Evolutionary conservation across 257 asterid species (phyloP).

Genomic region (Solanum verrucosum): DNA sequence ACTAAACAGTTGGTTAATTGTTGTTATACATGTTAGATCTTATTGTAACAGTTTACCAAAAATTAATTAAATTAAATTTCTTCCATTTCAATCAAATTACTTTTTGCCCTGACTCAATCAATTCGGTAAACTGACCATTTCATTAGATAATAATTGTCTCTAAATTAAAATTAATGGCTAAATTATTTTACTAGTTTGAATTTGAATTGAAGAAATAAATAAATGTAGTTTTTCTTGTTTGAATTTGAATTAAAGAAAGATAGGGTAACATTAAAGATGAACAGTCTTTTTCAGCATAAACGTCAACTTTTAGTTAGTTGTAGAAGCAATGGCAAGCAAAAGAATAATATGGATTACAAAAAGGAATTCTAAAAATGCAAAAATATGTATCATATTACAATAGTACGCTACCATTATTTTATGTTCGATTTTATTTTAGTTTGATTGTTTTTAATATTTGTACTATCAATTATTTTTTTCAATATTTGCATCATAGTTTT

Average conservation of each 20-base stretch:
- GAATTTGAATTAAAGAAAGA: not conserved
- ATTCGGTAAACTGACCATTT: not conserved
- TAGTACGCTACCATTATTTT: not conserved
- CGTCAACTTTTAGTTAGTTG: not conserved
- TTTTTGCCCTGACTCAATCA: not conserved
- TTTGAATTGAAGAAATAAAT: not conserved
- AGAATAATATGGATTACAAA: not conserved
- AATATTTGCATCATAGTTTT: not conserved
- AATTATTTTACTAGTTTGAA: not conserved
- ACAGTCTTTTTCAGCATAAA: not conserved
- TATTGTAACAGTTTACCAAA: not conserved
- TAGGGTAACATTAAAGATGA: not conserved
- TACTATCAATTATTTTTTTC: not conserved
- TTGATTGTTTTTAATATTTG: not conserved
- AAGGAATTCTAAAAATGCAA: not conserved
- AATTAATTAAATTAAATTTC: not conserved
- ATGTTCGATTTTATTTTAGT: not conserved
- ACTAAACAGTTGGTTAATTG: not conserved
- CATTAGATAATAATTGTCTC: not conserved
- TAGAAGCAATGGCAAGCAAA: not conserved
- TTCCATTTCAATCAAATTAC: not conserved
- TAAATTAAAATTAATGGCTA: not conserved
- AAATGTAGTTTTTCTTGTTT: not conserved
- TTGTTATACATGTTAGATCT: not conserved
- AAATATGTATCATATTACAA: not conserved